Percentiles rank a stretch among this genome's conserved stretches.
These are phyloP conservation scores for Botrytis pseudocinerea DNA, from an alignment of 2,329 filamentous ascomycete genomes.

Conservation along the genomic window DNA sequence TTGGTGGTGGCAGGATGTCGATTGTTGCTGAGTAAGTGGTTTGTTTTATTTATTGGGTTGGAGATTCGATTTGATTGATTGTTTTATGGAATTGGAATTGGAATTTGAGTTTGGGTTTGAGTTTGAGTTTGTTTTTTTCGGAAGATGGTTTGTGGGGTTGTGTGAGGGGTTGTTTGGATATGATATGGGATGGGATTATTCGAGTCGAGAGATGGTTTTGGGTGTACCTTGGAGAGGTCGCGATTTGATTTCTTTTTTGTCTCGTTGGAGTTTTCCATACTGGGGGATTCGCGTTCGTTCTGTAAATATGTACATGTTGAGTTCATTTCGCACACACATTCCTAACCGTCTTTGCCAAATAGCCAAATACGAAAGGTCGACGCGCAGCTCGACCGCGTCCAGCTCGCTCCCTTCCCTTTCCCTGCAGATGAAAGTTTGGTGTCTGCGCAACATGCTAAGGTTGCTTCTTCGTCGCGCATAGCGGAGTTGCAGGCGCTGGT, in stretches of 20 bases:
- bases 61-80: background rate
- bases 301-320: background rate
- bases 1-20: conserved; percentile 43
- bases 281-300: background rate
- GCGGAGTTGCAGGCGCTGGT: conserved; percentile 67
- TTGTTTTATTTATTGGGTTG: background rate
- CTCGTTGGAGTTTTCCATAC: no score
- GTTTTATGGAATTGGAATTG: no score
- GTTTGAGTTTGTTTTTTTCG: background rate
- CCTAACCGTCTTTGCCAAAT: background rate
- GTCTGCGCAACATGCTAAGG: conserved; percentile 31
- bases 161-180: background rate
- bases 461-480: conserved; percentile 52
- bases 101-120: background rate
- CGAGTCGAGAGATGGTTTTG: no score
- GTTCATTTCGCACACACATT: background rate
- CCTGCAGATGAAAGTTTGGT: conserved; percentile 42
- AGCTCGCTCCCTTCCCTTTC: conserved; percentile 49
- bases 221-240: background rate
- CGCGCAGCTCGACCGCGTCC: conserved; percentile 64
- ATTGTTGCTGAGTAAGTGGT: conserved; percentile 49
- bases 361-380: conserved; percentile 62
- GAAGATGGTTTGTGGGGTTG: background rate
- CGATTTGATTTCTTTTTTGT: background rate
- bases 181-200: background rate